Evolutionary conservation across 768 basidiomycete species (phyloP).

Genomic region (Russula sp.): DNA sequence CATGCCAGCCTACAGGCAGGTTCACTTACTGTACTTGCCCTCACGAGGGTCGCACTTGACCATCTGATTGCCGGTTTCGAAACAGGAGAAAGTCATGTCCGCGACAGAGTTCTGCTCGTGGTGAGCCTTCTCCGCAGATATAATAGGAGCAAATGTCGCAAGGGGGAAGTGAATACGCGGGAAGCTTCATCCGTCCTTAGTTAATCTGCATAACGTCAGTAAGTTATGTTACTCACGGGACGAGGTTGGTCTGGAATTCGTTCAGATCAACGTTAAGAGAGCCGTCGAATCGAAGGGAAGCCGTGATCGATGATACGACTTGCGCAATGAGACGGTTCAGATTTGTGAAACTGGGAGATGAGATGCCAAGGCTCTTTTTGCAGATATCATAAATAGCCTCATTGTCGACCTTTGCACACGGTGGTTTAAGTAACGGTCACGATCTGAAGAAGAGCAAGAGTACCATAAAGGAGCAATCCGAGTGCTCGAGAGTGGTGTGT

Average conservation of each 20-base stretch:
- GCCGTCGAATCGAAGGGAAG: conserved; percentile 56
- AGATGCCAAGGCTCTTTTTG: conserved; percentile 49
- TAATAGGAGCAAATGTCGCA: conserved; percentile 60
- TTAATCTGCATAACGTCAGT: conserved; percentile 16
- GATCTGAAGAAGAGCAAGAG: not conserved
- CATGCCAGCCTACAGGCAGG: not conserved
- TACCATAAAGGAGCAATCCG: conserved; percentile 99
- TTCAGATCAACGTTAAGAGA: conserved; percentile 63
- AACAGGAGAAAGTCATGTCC: conserved; percentile 69
- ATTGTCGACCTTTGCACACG: conserved; percentile 42
- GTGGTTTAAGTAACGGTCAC: not conserved
- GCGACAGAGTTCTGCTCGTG: conserved; percentile 67
- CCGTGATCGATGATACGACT: conserved; percentile 45
- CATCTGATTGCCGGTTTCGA: conserved; percentile 76
- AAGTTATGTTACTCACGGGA: conserved; percentile 37
- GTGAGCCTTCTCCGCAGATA: conserved; percentile 56
- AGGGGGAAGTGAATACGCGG: conserved; percentile 66
- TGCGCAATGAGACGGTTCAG: conserved; percentile 63
- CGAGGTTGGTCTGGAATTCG: conserved; percentile 68
- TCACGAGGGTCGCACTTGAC: conserved; percentile 74
- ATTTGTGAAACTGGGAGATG: conserved; percentile 56
- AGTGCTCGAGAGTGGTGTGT: conserved; percentile 98
- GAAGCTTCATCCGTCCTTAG: conserved; percentile 35
- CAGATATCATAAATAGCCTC: conserved; percentile 68
- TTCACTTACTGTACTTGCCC: conserved; percentile 62